These are phyloP conservation scores for Sphaerulina populicola DNA, from an alignment of 2,329 filamentous ascomycete genomes.

Conservation along the genomic window DNA sequence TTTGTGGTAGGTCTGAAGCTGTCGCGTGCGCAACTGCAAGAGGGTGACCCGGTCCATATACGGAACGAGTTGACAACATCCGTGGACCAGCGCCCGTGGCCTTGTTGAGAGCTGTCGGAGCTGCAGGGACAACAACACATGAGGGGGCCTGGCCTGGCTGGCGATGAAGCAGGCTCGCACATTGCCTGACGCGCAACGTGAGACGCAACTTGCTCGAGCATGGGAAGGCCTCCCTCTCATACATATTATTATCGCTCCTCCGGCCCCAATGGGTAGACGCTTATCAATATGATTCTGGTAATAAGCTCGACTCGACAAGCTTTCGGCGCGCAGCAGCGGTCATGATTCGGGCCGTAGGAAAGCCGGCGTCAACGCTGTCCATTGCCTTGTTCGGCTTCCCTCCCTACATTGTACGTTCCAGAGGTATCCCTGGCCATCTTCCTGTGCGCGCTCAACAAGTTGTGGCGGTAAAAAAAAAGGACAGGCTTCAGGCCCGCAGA, in stretches of 20 bases:
- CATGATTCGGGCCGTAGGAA: not conserved
- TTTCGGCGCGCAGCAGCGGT: conserved; percentile 2
- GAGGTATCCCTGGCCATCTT: conserved; percentile 1
- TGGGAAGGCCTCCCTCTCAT: not conserved
- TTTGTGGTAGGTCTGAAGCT: too few relatives aligned
- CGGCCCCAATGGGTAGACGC: not conserved
- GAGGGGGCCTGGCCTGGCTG: not conserved
- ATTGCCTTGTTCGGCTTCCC: not conserved
- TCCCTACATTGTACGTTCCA: not conserved
- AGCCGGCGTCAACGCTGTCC: not conserved
- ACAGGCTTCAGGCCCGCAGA: too few relatives aligned
- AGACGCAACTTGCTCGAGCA: not conserved
- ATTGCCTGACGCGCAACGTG: not conserved
- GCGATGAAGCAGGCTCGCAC: not conserved
- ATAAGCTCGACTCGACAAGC: not conserved
- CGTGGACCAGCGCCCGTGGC: not conserved
- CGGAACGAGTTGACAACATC: too few relatives aligned
- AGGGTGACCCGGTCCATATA: too few relatives aligned
- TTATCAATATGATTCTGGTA: not conserved
- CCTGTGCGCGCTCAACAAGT: too few relatives aligned
- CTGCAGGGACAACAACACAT: not conserved
- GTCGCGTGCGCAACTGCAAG: too few relatives aligned
- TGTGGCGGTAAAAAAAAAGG: too few relatives aligned
- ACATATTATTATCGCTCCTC: too few relatives aligned
- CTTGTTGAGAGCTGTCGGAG: not conserved